phyloP scores from a whole-genome alignment of 768 basidiomycete genomes.

The Hericium rajendrae region DNA sequence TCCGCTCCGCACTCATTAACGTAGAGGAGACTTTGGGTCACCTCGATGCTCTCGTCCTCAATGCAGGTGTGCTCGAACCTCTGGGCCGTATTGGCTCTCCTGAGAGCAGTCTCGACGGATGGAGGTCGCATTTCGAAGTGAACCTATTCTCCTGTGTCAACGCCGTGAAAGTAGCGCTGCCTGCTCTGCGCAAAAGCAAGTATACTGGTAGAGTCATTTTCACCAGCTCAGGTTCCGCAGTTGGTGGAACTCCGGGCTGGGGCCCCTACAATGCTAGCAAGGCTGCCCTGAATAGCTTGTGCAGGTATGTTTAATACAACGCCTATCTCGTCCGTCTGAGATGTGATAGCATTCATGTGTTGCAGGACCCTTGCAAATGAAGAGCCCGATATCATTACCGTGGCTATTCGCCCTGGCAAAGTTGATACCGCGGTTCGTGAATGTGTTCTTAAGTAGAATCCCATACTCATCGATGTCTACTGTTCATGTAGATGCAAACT shows the following conservation, averaged over 20 bases:
- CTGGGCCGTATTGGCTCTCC: constrained; percentile 47
- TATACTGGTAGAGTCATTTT: constrained; percentile 64
- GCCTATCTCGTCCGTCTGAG: background rate
- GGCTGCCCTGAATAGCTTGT: constrained; percentile 79
- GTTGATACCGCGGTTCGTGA: constrained; percentile 69
- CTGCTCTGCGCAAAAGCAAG: constrained; percentile 53
- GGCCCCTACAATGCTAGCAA: constrained; percentile 78
- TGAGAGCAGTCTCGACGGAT: constrained; percentile 40
- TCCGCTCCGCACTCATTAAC: constrained; percentile 45
- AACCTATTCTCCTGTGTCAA: constrained; percentile 83
- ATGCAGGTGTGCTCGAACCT: constrained; percentile 74
- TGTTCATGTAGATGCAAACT: constrained; percentile 56
- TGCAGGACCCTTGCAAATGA: constrained; percentile 75
- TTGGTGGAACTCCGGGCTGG: constrained; percentile 60
- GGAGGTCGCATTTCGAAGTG: constrained; percentile 71
- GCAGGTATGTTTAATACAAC: constrained; percentile 19
- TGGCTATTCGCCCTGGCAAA: constrained; percentile 81
- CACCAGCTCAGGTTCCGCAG: constrained; percentile 79
- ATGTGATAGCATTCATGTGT: too few relatives aligned
- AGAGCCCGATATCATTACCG: constrained; percentile 61
- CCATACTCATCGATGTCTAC: constrained; percentile 35
- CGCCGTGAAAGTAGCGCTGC: constrained; percentile 56
- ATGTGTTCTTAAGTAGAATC: constrained; percentile 56
- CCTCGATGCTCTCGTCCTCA: constrained; percentile 74
- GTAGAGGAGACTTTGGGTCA: constrained; percentile 46